Base-by-base conservation (phyloP, 2,329 filamentous ascomycete species). In the Fusarium buxicola region DNA sequence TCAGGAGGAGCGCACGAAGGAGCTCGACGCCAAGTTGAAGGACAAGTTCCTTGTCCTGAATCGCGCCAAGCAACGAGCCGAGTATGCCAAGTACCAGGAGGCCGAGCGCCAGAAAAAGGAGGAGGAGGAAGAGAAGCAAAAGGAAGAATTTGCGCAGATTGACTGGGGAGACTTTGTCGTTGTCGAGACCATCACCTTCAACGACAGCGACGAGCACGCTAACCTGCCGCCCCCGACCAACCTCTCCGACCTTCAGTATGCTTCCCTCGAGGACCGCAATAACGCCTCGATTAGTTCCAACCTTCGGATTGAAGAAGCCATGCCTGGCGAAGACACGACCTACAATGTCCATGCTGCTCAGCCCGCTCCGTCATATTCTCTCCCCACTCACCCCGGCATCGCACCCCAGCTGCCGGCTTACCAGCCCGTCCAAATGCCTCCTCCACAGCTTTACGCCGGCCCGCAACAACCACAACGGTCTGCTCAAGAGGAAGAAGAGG, bases 121-220 rank as follows among this genome's bases (percentile, higher is more conserved):
- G 71, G 92, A 96, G 72, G 88, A 94, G 63, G 90, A 90, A 35
- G 91, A 96, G 73, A 88, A 92, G 71, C 92, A 97, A 75, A 89
- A 89, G 71, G 79, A 84, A 18, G 82, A 87, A 50, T 88, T 95
- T 76, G 90, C 91, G 1, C 90, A 95, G 69, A 95, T 99, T 63
- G 95, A 99, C 76, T 99, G 95, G 95, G 92, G 96, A 73, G 94
- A 98, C 74, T 99, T 99, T 70, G 89, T 94, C 30, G 91, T 99
- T 16, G 93, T 97, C 39, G 95, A 97, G 77, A 97, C 94, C 1
- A 94, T 99, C 50, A 83, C 92, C 13, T 99, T 99, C 76, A 93
- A 88, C 56, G 94, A 97, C 68, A 86, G 87, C 34, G 95, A 99
- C 75, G 94, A 97, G 67, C 86, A 91, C 63, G 87, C 89, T 32